Evolutionary conservation across 2,329 filamentous ascomycete species (phyloP).

Genomic region (Trichoderma sp.): DNA sequence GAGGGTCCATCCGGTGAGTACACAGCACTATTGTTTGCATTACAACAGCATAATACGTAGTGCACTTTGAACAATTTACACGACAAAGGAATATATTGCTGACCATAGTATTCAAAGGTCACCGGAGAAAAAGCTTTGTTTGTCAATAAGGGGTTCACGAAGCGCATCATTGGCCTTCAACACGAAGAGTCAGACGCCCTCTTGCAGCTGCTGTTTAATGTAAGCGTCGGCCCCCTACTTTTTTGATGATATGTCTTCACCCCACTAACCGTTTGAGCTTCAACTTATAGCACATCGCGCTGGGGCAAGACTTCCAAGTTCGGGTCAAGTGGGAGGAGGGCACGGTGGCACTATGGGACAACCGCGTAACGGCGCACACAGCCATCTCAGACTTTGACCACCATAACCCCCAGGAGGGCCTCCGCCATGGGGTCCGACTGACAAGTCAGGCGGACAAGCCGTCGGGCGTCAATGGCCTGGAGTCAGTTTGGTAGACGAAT

Average conservation of each 20-base stretch:
- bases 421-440: constrained; percentile 19
- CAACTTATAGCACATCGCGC: constrained; percentile 46
- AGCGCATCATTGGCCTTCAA: constrained; percentile 52
- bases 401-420: constrained; percentile 17
- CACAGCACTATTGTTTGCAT: not conserved
- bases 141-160: constrained; percentile 50
- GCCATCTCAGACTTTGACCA: constrained; percentile 20
- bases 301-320: constrained; percentile 52
- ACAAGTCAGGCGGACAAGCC: constrained; percentile 22
- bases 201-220: constrained; percentile 46
- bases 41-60: not conserved
- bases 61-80: not conserved
- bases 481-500: constrained; percentile 3
- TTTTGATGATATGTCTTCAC: not conserved
- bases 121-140: constrained; percentile 49
- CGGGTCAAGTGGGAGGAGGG: constrained; percentile 54
- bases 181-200: constrained; percentile 50
- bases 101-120: not conserved
- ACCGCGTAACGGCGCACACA: constrained; percentile 31
- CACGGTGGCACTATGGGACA: constrained; percentile 55
- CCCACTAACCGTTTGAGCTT: not conserved
- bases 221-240: not conserved
- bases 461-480: constrained; percentile 8
- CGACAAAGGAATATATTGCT: not conserved
- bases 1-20: constrained; percentile 49